Evolutionary conservation across 1,139 yeast species (phyloP).

Genomic region (Taphrina communis): DNA sequence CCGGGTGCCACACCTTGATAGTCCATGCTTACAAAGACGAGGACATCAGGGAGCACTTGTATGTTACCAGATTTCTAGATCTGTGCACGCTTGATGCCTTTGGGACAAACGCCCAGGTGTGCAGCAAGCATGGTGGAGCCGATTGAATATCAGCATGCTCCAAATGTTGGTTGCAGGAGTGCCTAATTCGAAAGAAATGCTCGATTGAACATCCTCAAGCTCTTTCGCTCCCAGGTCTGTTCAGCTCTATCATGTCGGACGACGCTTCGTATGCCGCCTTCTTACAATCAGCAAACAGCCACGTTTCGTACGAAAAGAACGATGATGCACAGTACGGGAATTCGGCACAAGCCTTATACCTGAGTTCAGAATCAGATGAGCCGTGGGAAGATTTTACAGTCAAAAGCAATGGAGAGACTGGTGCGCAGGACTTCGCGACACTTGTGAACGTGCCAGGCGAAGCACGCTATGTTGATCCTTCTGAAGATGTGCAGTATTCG

Average conservation of each 20-base stretch:
- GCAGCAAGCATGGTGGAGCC: neutral
- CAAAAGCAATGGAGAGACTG: neutral
- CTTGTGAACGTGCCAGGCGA: slow-evolving; percentile 12
- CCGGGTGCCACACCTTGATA: neutral
- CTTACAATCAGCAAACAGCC: slow-evolving; percentile 27
- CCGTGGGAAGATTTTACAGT: slow-evolving; percentile 22
- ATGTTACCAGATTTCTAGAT: no score
- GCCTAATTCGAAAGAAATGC: neutral
- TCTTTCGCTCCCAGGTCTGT: no score
- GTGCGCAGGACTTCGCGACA: slow-evolving; percentile 3
- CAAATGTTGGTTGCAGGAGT: neutral
- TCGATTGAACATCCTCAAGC: no score
- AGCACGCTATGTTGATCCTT: slow-evolving; percentile 8
- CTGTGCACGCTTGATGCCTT: no score
- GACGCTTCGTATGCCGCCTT: slow-evolving; percentile 32
- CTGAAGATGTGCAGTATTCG: slow-evolving; percentile 2
- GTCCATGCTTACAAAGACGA: neutral
- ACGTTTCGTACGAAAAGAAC: neutral
- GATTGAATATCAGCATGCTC: neutral
- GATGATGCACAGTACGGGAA: neutral
- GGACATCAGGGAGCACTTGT: no score
- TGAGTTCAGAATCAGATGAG: slow-evolving; percentile 28
- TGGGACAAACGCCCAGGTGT: no score
- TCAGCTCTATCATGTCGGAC: slow-evolving; percentile 14
- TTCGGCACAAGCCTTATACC: neutral